Base-by-base conservation (phyloP, 805 yeast genomes). In the Lipomyces starkeyi region DNA sequence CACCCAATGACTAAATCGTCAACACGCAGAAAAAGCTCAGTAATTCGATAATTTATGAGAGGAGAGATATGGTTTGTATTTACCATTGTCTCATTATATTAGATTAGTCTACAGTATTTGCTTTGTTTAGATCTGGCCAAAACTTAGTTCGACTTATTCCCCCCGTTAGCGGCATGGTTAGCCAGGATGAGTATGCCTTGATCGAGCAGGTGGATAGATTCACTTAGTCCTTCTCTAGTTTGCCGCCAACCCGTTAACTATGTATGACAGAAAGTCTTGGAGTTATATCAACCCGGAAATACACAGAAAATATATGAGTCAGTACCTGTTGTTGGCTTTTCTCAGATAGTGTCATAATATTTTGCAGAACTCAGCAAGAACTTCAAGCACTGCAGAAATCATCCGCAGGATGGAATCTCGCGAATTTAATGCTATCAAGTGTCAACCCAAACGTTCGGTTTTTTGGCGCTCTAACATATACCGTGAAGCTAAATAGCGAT, bases 381-480 rank as follows among this genome's bases (percentile, higher is more conserved):
- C 82, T 91, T 7, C 94, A 89, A 72, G 72, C 68, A 2, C 74
- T 87, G 5, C 97, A 91, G 75, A 83, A 80, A 72, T 84, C 88
- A 0, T 77, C 79, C 0, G 74, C 83, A 60, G 94, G 91, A 1
- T 82, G 87, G 79, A 70, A 72, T 1, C 74, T 91, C 29, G 97
- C 93, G 0, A 81, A 83, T 47, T 72, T 78, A 53, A 80, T 91
- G 25, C 78, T 91, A 7, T 67, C 68, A 59, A 54, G 70, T 35
- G 35, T 58, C 20, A 74, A 76, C 32, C 73, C 80, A 3, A 74
- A 78, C 56, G 76, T 78, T 49, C 86, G 87, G 74, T 91, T 89
- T 76, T 88, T 91, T 74, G 97, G 97, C 0, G 97, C 96, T 0
- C 82, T 90, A 66, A 91, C 97, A 0, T 87, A 86, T 67, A 84